Conservation (phyloP, 108 stramenopile genomes). For the Thalassiosira profunda region DNA sequence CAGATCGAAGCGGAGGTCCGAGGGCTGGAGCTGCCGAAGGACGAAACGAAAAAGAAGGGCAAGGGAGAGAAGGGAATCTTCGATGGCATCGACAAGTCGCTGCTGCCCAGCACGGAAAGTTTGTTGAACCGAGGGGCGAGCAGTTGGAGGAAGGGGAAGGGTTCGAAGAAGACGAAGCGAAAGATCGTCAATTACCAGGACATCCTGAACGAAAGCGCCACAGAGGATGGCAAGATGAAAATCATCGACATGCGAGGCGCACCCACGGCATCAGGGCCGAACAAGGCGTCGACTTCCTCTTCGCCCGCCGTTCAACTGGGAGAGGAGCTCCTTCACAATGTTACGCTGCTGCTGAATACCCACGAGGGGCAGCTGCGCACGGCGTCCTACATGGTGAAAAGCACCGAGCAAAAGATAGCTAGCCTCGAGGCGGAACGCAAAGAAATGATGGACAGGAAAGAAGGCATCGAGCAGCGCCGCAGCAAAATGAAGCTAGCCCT, state of each 20-base stretch:
- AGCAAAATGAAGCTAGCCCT: constrained; percentile 58
- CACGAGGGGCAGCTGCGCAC: constrained; percentile 83
- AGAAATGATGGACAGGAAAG: constrained; percentile 45
- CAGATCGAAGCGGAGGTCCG: constrained; percentile 85
- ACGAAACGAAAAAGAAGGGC: constrained; percentile 25
- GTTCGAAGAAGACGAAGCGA: constrained; percentile 40
- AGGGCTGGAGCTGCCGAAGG: constrained; percentile 50
- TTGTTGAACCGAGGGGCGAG: constrained; percentile 58
- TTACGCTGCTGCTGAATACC: constrained; percentile 73
- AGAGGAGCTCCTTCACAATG: constrained; percentile 88
- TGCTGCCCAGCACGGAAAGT: constrained; percentile 67
- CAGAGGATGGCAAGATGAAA: constrained; percentile 32
- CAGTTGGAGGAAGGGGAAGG: constrained; percentile 35
- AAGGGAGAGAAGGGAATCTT: constrained; percentile 10
- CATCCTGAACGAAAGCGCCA: constrained; percentile 38
- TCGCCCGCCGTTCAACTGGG: constrained; percentile 56
- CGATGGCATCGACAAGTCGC: constrained; percentile 49
- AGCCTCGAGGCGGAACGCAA: constrained; percentile 58
- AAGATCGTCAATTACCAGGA: constrained; percentile 73
- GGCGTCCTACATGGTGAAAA: constrained; percentile 56
- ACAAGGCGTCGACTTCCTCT: neutral
- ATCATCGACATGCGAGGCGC: constrained; percentile 90
- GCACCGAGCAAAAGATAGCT: constrained; percentile 53
- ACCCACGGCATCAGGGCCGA: neutral
- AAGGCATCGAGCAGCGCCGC: constrained; percentile 32